Evolutionary conservation across 306 rosid species (phyloP), one percentile per base, ranked within the genome.

Genomic region (Lathyrus oleraceus): DNA sequence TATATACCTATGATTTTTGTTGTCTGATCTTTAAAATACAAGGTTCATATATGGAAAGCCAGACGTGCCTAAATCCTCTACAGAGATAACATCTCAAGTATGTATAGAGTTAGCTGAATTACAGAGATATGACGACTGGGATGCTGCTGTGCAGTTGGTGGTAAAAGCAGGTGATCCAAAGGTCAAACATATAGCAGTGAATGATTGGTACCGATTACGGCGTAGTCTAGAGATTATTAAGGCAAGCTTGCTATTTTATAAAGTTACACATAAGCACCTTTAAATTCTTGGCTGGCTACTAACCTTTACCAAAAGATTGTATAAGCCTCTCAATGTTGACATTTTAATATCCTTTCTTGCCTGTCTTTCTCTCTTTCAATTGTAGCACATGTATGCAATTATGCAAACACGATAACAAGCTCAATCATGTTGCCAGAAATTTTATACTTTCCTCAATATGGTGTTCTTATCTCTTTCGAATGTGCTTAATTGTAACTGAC

Each of bases 11-110:
- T 62, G 54, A 68, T 30, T 65, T 68, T 5, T 54, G 35, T 59
- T 61, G 44, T 40, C 68, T 67, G 63, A 28, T 65, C 49, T 69
- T 73, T 78, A 27, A 61, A 80, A 69, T 44, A 45, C 47, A 75
- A 93, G 97, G 98, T 85, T 81, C 74, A 81, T 85, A 40, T 94
- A 94, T 74, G 97, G 98, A 59, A 94, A 90, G 79, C 98, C 98
- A 71, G 90, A 90, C 61, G 98, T 94, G 36, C 98, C 97, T 58
- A 88, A 78, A 79, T 89, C 98, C 28, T 85, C 90, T 73, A 71
- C 62, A 48, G 88, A 88, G 71, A 78, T 81, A 30, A 60, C 87
- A 71, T 88, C 92, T 23, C 78, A 90, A 80, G 97, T 70, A 65
- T 57, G 47, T 79, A 58, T 74, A 5, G 95, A 88, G 78, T 82